These are phyloP conservation scores for Bothriochloa decipiens DNA, from an alignment of 176 grass and related monocot species.

Conservation along the genomic window DNA sequence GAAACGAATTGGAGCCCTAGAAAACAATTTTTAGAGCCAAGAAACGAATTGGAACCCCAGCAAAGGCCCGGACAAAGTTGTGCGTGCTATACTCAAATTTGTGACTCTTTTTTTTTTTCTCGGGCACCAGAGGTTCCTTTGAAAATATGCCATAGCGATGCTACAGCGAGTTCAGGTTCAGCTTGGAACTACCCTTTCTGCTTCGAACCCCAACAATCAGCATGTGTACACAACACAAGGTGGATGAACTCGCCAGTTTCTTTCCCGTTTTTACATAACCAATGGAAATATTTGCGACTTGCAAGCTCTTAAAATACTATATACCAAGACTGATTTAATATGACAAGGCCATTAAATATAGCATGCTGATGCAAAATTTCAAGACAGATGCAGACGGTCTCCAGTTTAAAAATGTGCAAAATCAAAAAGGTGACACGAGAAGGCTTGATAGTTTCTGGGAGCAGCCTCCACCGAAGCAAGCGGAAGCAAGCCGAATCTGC, in stretches of 20 bases:
- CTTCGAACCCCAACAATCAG: background rate
- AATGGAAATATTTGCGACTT: slow-evolving; percentile 15
- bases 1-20: too few relatives aligned
- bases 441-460: slow-evolving; percentile 25
- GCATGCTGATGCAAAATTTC: slow-evolving; percentile 41
- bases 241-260: background rate
- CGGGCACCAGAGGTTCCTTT: too few relatives aligned
- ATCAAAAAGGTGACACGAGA: slow-evolving; percentile 17
- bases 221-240: background rate
- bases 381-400: slow-evolving; percentile 27
- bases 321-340: slow-evolving; percentile 40
- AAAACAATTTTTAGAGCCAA: too few relatives aligned
- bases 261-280: background rate
- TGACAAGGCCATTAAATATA: slow-evolving; percentile 21
- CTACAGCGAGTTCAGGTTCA: too few relatives aligned
- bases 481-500: slow-evolving; percentile 28
- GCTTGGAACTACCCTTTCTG: background rate
- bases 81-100: too few relatives aligned
- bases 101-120: too few relatives aligned
- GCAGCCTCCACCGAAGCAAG: slow-evolving; percentile 23
- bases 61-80: background rate
- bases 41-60: background rate
- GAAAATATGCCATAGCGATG: too few relatives aligned
- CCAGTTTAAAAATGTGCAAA: slow-evolving; percentile 40
- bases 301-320: slow-evolving; percentile 35